Evolutionary conservation across 371 early-diverging fungal species (phyloP), one percentile per base, ranked within the genome.

Genomic region (Sporodiniella umbellata): DNA sequence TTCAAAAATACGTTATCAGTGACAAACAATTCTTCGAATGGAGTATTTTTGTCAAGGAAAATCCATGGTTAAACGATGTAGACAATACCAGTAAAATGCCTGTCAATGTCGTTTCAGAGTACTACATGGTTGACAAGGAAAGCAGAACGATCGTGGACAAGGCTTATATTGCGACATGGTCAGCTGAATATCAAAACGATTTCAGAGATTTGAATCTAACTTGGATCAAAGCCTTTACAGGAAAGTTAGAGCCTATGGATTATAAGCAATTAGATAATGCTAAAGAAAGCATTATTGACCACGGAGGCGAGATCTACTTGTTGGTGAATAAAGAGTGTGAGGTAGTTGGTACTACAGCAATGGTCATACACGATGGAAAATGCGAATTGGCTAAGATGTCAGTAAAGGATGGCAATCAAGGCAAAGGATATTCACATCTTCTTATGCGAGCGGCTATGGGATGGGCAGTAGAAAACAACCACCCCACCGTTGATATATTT

Each of bases 371-470:
- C 24, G 18, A 53, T 6, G 59, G 59, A 4, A 22, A 24, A 11
- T 56, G 53, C 26, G 59, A 64, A 52, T 42, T 59, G 7, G 50
- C 53, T 0, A 59, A 59, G 17, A 59, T 64, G 56, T 42, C 56
- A 4, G 51, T 64, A 2, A 37, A 38, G 19, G 48, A 59, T 2
- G 50, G 48, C 23, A 50, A 48, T n/a, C 51, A 42, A 12, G 59
- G 60, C 12, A 52, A 42, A 46, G 64, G 64, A 0, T 59, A 52
- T 43, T 53, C 59, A 10, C 53, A 64, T 38, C 45, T 53, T 22
- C 24, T 64, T 5, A 49, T 64, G 64, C 12, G 39, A 2, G 60
- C 54, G 14, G 30, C 35, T 25, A 52, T 59, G 14, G 6, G 30
- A 3, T 59, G 64, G 60, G 56, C 60, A 2, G 39, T 45, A 38